Conservation (phyloP, 768 basidiomycete genomes). For the Arthromyces matolae region DNA sequence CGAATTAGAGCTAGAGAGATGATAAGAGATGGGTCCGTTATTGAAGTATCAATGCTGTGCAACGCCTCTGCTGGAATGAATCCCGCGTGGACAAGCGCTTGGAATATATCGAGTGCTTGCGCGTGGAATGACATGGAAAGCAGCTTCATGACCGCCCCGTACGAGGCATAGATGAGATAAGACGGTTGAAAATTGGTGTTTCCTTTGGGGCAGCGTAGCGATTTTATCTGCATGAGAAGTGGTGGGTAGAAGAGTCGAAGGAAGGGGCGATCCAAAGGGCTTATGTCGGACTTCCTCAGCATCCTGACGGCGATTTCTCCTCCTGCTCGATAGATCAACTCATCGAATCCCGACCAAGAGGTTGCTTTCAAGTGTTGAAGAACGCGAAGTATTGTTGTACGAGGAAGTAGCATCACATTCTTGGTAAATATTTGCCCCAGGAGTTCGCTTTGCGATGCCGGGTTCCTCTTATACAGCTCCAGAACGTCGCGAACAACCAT, state of each 20-base stretch:
- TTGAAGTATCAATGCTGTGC: slow-evolving; percentile 30
- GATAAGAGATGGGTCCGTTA: slow-evolving; percentile 42
- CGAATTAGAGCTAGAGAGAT: slow-evolving; percentile 47
- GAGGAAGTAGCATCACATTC: slow-evolving; percentile 10
- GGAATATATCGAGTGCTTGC: slow-evolving; percentile 45
- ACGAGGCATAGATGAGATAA: slow-evolving; percentile 34
- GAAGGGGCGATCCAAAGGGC: slow-evolving; percentile 18
- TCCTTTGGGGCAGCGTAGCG: slow-evolving; percentile 22
- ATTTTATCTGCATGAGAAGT: slow-evolving; percentile 24
- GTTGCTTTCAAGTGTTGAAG: slow-evolving; percentile 13
- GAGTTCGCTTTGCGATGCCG: slow-evolving; percentile 1
- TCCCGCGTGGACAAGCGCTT: slow-evolving; percentile 39
- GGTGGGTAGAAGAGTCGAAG: slow-evolving; percentile 27
- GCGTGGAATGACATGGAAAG: slow-evolving; percentile 29
- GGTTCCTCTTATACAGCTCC: slow-evolving; percentile 12
- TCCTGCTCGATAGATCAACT: slow-evolving; percentile 6
- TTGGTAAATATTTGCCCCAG: slow-evolving; percentile 13
- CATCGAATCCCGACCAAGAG: slow-evolving; percentile 4
- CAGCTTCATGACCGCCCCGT: slow-evolving; percentile 41
- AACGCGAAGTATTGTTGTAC: slow-evolving; percentile 13
- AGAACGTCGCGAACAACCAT: slow-evolving; percentile 23
- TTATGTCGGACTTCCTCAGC: slow-evolving; percentile 10
- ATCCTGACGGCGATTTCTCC: slow-evolving; percentile 17
- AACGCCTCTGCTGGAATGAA: slow-evolving; percentile 48
- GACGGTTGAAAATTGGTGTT: slow-evolving; percentile 38